Evolutionary conservation across 202 grass and related monocot genomes (phyloP).

Genomic region (Dendrocalamus latiflorus): DNA sequence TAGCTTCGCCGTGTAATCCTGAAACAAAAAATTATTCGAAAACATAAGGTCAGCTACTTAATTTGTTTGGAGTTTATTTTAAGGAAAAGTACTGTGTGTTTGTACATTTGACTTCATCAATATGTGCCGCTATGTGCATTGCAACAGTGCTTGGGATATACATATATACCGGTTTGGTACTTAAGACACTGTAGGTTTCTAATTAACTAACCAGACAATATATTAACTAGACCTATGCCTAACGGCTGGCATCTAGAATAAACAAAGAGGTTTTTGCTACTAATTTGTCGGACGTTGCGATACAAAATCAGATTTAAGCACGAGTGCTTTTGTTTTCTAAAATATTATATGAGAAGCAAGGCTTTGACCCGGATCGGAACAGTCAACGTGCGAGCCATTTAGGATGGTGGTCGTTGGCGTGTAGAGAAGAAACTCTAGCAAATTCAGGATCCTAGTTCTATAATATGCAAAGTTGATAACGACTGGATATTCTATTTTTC

Average conservation of each 20-base stretch:
- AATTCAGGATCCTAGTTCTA: neutral
- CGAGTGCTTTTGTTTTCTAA: neutral
- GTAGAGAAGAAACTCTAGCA: neutral
- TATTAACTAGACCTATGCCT: neutral
- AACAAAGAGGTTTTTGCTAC: neutral
- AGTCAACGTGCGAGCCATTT: constrained; percentile 20
- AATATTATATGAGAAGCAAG: neutral
- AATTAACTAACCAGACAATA: neutral
- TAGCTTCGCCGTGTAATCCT: constrained; percentile 78
- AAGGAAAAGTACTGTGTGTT: neutral
- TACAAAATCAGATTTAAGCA: constrained; percentile 6
- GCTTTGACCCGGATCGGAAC: constrained; percentile 22
- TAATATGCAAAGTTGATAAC: neutral
- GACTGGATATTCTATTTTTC: neutral
- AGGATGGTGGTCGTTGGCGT: constrained; percentile 10
- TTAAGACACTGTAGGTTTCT: neutral
- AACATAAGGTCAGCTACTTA: neutral
- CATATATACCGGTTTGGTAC: neutral
- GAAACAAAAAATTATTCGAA: neutral
- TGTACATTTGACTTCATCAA: neutral
- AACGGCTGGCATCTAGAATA: constrained; percentile 6
- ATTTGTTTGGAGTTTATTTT: neutral
- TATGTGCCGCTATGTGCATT: neutral
- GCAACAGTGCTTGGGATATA: neutral
- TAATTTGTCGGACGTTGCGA: constrained; percentile 27